These are phyloP conservation scores for Phytophthora citrophthora DNA, from an alignment of 352 stramenopile species.

Conservation along the genomic window DNA sequence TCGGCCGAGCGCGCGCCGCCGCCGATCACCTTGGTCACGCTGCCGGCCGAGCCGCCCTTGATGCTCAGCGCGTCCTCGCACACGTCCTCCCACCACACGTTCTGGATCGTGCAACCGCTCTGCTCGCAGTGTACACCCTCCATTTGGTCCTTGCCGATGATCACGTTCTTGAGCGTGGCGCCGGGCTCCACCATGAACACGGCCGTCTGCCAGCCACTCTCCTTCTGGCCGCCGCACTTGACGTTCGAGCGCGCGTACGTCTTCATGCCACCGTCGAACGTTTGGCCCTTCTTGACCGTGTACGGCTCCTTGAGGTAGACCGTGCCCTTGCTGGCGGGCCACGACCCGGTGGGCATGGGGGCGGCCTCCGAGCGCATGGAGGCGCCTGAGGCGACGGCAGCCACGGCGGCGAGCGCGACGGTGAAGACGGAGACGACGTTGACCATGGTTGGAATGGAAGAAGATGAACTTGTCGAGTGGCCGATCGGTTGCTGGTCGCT, in stretches of 20 bases:
- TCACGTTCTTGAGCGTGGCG: conserved; percentile 12
- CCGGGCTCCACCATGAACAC: conserved; percentile 33
- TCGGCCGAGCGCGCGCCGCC: conserved; percentile 17
- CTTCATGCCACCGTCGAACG: conserved; percentile 55
- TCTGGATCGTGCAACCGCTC: conserved; percentile 35
- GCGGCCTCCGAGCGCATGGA: conserved; percentile 23
- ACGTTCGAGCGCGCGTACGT: conserved; percentile 58
- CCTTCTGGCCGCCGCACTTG: conserved; percentile 35
- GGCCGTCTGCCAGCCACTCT: conserved; percentile 22
- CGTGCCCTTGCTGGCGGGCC: conserved; percentile 32
- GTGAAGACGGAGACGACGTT: conserved; percentile 16
- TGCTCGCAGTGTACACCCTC: conserved; percentile 28
- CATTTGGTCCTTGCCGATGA: conserved; percentile 19
- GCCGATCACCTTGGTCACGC: conserved; percentile 24
- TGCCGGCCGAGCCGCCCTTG: conserved; percentile 22
- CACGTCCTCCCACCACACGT: conserved; percentile 40
- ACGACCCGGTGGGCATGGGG: conserved; percentile 33
- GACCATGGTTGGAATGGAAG: conserved; percentile 11
- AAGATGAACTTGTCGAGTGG: background rate
- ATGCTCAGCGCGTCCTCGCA: conserved; percentile 41
- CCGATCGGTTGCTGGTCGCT: conserved; percentile 3
- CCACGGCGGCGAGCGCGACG: conserved; percentile 6
- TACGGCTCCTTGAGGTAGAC: conserved; percentile 28
- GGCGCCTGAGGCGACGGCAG: conserved; percentile 18
- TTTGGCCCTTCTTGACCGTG: conserved; percentile 38